Evolutionary conservation across 352 stramenopile genomes (phyloP), one percentile per base, ranked within the genome.

Genomic region (Pythium brassicae): DNA sequence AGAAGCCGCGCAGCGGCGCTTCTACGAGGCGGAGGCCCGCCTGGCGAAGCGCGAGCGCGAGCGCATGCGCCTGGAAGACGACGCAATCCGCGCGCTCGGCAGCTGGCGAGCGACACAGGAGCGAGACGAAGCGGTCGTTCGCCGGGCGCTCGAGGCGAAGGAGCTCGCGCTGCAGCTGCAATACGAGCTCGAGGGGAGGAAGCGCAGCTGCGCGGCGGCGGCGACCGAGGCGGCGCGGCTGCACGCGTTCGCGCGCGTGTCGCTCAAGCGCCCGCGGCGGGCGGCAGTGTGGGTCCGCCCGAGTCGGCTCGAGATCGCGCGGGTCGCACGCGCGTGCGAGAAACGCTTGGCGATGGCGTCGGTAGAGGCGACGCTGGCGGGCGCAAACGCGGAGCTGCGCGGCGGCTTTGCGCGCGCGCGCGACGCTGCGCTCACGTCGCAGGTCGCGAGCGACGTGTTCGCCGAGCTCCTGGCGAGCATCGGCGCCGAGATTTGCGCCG

Each of bases 331-430:
- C 32, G 78, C 78, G 15, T 68, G 65, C 50, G 75, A 88, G 57
- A 93, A 91, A 53, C 78, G 80, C 0, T 55, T 88, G 2, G 67
- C 76, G 0, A 90, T 92, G 79, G 59, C 65, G 27, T 56, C 59
- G 0, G 69, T 89, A 8, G 83, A 92, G 40, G 56, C 77, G 7
- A 53, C 42, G 5, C 57, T 90, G 10, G 32, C 83, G 1, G 34
- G 40, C 0, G 74, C 69, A 23, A 69, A 89, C 29, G 40, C 10
- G 20, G 20, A 57, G 10, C 19, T 88, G 20, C 54, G 69, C 1
- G 48, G n/a, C 2, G 44, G 46, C 4, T 79, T 79, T 44, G 57
- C 65, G 19, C 29, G 45, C 2, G 76, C 84, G 39, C 68, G 68
- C 10, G 66, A 85, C 25, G 26, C 17, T 4, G 44, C 73, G 3